A percentile compares a stretch with the other conserved stretches of the same genome.
These are phyloP conservation scores for Lipomyces yamadae DNA, from an alignment of 805 yeast species.

Conservation along the genomic window DNA sequence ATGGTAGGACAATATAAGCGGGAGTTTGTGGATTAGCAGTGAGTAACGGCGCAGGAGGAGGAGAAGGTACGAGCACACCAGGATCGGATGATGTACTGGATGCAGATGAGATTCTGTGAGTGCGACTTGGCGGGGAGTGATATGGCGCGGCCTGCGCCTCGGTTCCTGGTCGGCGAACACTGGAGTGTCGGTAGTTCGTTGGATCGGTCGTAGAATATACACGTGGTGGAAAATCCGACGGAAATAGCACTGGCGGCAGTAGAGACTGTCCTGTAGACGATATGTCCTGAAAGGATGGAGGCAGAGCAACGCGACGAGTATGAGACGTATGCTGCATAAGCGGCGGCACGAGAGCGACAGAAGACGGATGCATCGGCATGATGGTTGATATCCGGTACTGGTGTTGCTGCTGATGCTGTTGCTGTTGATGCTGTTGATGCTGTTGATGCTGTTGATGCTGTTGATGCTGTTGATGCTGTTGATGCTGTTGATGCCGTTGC, in stretches of 20 bases:
- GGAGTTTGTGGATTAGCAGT: not conserved
- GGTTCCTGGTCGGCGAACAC: conserved; percentile 15
- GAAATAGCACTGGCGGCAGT: not conserved
- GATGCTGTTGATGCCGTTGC: no score
- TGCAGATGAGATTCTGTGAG: conserved; percentile 1
- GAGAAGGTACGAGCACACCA: not conserved
- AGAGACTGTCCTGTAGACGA: not conserved
- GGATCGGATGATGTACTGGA: not conserved
- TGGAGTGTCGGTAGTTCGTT: conserved; percentile 24
- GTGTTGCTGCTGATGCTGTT: not conserved
- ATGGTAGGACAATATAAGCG: not conserved
- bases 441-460: no score
- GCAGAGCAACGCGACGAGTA: not conserved
- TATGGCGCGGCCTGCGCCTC: not conserved
- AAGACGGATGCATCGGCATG: not conserved
- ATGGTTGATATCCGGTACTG: not conserved
- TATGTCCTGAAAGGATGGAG: not conserved
- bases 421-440: no score
- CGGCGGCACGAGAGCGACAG: not conserved
- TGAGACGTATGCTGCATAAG: not conserved
- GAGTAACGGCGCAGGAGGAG: not conserved
- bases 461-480: no score
- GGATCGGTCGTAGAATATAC: conserved; percentile 26
- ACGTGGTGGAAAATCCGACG: conserved; percentile 1
- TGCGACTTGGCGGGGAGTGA: conserved; percentile 5